Percentiles rank a stretch among this genome's conserved stretches.
Evolutionary conservation across 2,329 filamentous ascomycete species (phyloP).

Genomic region (Cladorrhinum sp.): DNA sequence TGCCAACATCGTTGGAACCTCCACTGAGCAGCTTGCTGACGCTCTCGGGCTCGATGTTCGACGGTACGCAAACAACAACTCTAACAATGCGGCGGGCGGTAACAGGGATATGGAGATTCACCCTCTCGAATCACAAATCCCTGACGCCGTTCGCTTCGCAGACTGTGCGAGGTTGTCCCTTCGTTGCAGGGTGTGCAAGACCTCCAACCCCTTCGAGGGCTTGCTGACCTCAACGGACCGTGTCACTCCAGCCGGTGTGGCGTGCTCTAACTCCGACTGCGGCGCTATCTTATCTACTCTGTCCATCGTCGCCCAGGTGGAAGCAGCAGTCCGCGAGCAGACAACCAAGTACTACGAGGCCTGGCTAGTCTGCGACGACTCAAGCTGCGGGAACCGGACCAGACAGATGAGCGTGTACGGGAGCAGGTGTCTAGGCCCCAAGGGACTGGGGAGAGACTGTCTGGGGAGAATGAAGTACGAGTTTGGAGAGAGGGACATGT

Average conservation of each 20-base stretch:
- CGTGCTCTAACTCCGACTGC: slow-evolving; percentile 64
- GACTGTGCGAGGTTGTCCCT: slow-evolving; percentile 74
- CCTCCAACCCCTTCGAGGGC: slow-evolving; percentile 71
- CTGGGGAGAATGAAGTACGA: slow-evolving; percentile 85
- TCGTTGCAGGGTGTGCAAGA: slow-evolving; percentile 78
- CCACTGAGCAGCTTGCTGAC: slow-evolving; percentile 83
- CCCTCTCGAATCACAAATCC: slow-evolving; percentile 90
- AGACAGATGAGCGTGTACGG: slow-evolving; percentile 93
- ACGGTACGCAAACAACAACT: slow-evolving; percentile 62
- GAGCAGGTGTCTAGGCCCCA: slow-evolving; percentile 81
- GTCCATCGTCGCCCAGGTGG: slow-evolving; percentile 80
- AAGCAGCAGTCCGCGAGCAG: slow-evolving; percentile 74
- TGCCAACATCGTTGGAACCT: slow-evolving; percentile 90
- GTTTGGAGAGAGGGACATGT: slow-evolving; percentile 82
- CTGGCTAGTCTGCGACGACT: slow-evolving; percentile 87
- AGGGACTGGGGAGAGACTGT: slow-evolving; percentile 80
- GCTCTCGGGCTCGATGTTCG: slow-evolving; percentile 87
- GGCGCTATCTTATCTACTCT: slow-evolving; percentile 63
- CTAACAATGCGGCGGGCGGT: slow-evolving; percentile 44
- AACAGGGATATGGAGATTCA: slow-evolving; percentile 69
- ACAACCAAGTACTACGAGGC: slow-evolving; percentile 87
- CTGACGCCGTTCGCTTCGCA: slow-evolving; percentile 84
- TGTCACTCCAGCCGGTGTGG: slow-evolving; percentile 70
- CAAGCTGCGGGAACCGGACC: slow-evolving; percentile 80
- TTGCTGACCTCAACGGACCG: slow-evolving; percentile 56